Evolutionary conservation across 768 basidiomycete genomes (phyloP).

Genomic region (Lentinula guzmanii): DNA sequence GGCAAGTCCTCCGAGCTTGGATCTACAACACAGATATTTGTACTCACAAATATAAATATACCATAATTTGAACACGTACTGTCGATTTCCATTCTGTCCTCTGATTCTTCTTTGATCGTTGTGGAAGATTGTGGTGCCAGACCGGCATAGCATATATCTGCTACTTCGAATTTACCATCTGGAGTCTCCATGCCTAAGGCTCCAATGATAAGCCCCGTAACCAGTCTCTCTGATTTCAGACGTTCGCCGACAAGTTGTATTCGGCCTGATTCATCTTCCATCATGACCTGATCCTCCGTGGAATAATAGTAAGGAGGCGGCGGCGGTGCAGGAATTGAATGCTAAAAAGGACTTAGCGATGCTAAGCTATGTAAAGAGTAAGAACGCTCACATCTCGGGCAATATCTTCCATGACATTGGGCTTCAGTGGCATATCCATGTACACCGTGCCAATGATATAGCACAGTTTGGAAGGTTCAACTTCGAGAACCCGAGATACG

Average conservation of each 20-base stretch:
- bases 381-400: slow-evolving; percentile 73
- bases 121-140: slow-evolving; percentile 58
- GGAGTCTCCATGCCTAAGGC: slow-evolving; percentile 88
- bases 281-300: slow-evolving; percentile 70
- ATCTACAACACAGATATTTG: background rate
- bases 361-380: background rate
- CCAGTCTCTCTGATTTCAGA: slow-evolving; percentile 55
- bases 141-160: slow-evolving; percentile 82
- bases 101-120: slow-evolving; percentile 16
- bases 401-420: slow-evolving; percentile 95
- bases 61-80: slow-evolving; percentile 30
- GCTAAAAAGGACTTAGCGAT: slow-evolving; percentile 38
- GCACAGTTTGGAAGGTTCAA: slow-evolving; percentile 78
- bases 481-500: slow-evolving; percentile 82
- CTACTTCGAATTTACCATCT: slow-evolving; percentile 88
- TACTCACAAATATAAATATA: background rate
- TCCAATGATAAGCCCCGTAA: slow-evolving; percentile 90
- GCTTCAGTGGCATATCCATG: slow-evolving; percentile 98
- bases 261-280: slow-evolving; percentile 96
- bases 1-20: slow-evolving; percentile 9
- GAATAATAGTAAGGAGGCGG: slow-evolving; percentile 72
- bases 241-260: slow-evolving; percentile 79
- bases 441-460: slow-evolving; percentile 95
- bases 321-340: slow-evolving; percentile 83
- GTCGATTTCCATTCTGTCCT: slow-evolving; percentile 65